Base-by-base conservation (phyloP, 805 yeast species). In the Myxozyma mucilagina region DNA sequence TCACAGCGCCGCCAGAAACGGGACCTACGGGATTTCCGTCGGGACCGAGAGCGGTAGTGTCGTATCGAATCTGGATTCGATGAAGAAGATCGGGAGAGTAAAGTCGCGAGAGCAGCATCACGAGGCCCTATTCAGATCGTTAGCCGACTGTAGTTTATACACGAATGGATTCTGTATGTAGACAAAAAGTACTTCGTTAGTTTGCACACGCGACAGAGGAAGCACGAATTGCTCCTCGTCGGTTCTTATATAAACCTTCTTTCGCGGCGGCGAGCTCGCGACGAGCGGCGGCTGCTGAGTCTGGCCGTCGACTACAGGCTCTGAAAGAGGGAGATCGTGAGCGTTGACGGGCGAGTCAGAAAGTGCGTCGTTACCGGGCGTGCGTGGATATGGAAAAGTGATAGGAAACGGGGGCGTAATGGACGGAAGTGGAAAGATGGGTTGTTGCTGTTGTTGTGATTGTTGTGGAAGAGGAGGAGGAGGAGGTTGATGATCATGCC, bases 21-120 rank as follows among this genome's bases (percentile, higher is more conserved):
- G 61, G 62, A 8, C 66, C 66, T 16, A 38, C 39, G n/a, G 59
- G 54, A 31, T 56, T 63, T 14, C 66, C 66, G 6, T 61, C 53
- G n/a, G 47, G 34, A 47, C 62, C 66, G 9, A 63, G 48, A 8
- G 31, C 49, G 5, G 64, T 63, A 34, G 62, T 57, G 49, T 63
- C 66, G 57, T 63, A 63, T 34, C 66, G 60, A 42, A 63, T 57
- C 56, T 63, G 66, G 29, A 63, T 39, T 10, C 62, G 60, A 48
- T 52, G 62, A 39, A 63, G 54, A 14, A 60, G 32, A 29, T 55
- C 61, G n/a, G 64, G 56, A 6, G 61, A 39, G 44, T 49, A 60
- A 8, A 63, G 11, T 13, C 61, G 49, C 10, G 66, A 47, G 14
- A 63, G 54, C 18, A 60, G 50, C 36, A 36, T 34, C 3, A 57